Conservation (phyloP, 140 eudicot species). For the Anethum foeniculum region DNA sequence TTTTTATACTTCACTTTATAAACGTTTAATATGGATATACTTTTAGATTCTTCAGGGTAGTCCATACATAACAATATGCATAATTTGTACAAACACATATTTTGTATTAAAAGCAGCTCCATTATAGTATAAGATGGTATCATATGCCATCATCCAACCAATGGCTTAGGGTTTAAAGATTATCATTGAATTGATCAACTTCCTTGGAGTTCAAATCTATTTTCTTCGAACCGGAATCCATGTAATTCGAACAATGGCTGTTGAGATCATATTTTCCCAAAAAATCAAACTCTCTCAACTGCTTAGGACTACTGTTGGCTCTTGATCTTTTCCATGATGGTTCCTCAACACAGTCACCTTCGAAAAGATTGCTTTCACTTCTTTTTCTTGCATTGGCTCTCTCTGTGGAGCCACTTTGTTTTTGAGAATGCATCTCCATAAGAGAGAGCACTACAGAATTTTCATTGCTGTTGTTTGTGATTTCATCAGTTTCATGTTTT, state of each 20-base stretch:
- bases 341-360: constrained; percentile 30
- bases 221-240: constrained; percentile 23
- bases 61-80: constrained; percentile 25
- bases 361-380: constrained; percentile 43
- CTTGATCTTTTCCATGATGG: constrained; percentile 33
- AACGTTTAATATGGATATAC: constrained; percentile 23
- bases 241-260: constrained; percentile 23
- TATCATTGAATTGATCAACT: constrained; percentile 13
- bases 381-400: constrained; percentile 38
- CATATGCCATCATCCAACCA: neutral
- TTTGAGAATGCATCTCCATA: constrained; percentile 37
- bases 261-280: constrained; percentile 33
- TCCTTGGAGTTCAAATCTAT: constrained; percentile 35
- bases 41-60: constrained; percentile 1
- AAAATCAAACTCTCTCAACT: constrained; percentile 17
- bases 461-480: neutral
- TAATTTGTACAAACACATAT: constrained; percentile 13
- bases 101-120: constrained; percentile 4
- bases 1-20: neutral
- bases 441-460: constrained; percentile 39
- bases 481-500: constrained; percentile 9
- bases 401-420: constrained; percentile 11
- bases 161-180: constrained; percentile 11
- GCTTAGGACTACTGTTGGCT: constrained; percentile 3
- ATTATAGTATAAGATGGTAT: constrained; percentile 12